These are phyloP conservation scores for Pseudomicrostroma phylloplanum DNA, from an alignment of 1,284 basidiomycete genomes.

Conservation along the genomic window DNA sequence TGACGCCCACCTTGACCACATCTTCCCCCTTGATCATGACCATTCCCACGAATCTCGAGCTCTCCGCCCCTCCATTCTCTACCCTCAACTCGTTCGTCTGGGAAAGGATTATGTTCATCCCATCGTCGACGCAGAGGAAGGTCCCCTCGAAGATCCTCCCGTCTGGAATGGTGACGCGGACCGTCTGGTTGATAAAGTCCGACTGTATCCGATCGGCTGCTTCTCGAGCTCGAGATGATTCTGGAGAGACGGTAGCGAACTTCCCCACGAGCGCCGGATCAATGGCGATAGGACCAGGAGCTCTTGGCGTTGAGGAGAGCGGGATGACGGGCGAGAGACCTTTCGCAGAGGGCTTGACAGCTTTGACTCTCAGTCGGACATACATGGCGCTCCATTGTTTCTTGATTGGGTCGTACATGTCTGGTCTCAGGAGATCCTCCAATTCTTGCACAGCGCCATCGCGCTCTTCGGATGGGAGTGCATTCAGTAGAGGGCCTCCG, in stretches of 20 bases:
- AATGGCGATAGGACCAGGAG: background rate
- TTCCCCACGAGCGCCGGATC: background rate
- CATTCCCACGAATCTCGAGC: conserved; percentile 1
- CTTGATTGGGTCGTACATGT: conserved; percentile 15
- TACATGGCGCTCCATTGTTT: conserved; percentile 15
- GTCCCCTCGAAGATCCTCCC: background rate
- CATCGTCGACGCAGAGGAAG: background rate
- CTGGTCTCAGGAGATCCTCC: conserved; percentile 8
- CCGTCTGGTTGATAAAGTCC: conserved; percentile 2
- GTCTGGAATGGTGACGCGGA: background rate
- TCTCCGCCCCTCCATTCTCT: background rate
- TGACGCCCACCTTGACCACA: background rate
- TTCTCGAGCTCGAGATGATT: background rate
- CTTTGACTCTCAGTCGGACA: conserved; percentile 3
- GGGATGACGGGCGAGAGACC: too few relatives aligned
- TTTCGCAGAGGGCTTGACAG: background rate
- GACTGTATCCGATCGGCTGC: background rate
- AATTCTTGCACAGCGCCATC: conserved; percentile 9
- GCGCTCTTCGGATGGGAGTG: conserved; percentile 9
- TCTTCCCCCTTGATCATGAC: conserved; percentile 3
- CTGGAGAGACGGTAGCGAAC: background rate
- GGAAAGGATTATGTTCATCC: background rate
- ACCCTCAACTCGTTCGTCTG: conserved; percentile 2
- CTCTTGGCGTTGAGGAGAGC: background rate
- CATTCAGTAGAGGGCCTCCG: conserved; percentile 17